A percentile compares a stretch with the other conserved stretches of the same genome.
These are phyloP conservation scores for Trypanosoma theileri DNA, from an alignment of 208 protist species.

Conservation along the genomic window DNA sequence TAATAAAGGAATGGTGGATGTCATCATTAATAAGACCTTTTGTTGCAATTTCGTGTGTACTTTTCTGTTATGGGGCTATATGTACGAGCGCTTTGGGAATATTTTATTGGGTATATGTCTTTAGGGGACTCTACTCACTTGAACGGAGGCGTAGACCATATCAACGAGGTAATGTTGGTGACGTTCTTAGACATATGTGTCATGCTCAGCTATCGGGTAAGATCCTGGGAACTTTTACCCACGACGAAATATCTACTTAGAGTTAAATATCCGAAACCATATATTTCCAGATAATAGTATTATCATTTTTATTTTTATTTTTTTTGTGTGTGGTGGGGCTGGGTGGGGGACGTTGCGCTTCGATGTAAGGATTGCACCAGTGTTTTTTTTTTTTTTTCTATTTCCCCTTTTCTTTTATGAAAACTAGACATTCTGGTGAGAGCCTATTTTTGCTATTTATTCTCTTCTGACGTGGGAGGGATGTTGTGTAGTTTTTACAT, in stretches of 20 bases:
- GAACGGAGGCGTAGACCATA: slow-evolving; percentile 27
- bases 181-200: slow-evolving; percentile 24
- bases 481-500: not conserved
- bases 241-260: not conserved
- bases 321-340: too few relatives aligned
- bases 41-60: not conserved
- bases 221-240: not conserved
- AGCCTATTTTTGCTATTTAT: too few relatives aligned
- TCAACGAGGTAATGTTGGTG: slow-evolving; percentile 4
- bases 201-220: not conserved
- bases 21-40: not conserved
- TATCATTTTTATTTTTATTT: not conserved
- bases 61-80: slow-evolving; percentile 4
- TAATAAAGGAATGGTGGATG: slow-evolving; percentile 16
- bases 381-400: too few relatives aligned
- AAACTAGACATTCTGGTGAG: too few relatives aligned
- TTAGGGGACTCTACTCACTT: slow-evolving; percentile 31
- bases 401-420: too few relatives aligned
- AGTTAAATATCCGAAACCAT: not conserved
- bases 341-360: too few relatives aligned
- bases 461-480: not conserved
- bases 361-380: too few relatives aligned
- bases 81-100: slow-evolving; percentile 2
- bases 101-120: slow-evolving; percentile 10
- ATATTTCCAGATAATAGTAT: too few relatives aligned